Conservation (phyloP, 2,329 filamentous ascomycete species). For the Trichoderma aggressivum region DNA sequence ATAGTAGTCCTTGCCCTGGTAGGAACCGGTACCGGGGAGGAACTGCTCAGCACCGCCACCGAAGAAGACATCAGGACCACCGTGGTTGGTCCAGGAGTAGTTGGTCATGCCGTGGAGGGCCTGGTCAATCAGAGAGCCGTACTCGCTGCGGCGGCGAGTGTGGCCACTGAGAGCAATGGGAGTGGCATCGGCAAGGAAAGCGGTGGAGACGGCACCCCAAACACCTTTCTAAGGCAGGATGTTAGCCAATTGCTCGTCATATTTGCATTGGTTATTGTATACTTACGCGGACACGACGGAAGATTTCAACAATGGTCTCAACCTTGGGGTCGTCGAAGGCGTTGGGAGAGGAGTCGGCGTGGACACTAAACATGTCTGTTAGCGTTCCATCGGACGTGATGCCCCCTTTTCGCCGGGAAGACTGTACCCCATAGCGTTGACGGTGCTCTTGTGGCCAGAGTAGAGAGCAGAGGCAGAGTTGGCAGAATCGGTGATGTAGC, state of each 20-base stretch:
- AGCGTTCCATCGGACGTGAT: neutral
- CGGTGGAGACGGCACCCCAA: slow-evolving; percentile 72
- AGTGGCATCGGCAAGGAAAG: slow-evolving; percentile 77
- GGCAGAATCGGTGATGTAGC: slow-evolving; percentile 81
- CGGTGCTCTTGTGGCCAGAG: slow-evolving; percentile 77
- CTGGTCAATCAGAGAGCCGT: slow-evolving; percentile 71
- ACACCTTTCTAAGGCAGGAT: slow-evolving; percentile 41
- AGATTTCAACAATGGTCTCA: slow-evolving; percentile 76
- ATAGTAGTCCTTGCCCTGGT: slow-evolving; percentile 74
- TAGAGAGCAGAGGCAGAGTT: slow-evolving; percentile 82
- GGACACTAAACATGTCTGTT: slow-evolving; percentile 46
- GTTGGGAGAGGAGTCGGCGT: slow-evolving; percentile 71
- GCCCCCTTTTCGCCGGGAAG: too few species aligned
- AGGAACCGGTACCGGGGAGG: slow-evolving; percentile 61
- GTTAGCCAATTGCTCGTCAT: slow-evolving; percentile 16
- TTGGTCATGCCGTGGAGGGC: slow-evolving; percentile 73
- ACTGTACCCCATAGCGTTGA: slow-evolving; percentile 69
- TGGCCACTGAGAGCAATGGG: slow-evolving; percentile 73
- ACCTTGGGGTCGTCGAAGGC: slow-evolving; percentile 82
- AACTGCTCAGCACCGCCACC: slow-evolving; percentile 83
- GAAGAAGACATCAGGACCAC: slow-evolving; percentile 76
- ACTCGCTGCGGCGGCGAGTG: slow-evolving; percentile 65
- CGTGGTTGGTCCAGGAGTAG: slow-evolving; percentile 74
- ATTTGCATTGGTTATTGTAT: slow-evolving; percentile 17
- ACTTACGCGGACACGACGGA: slow-evolving; percentile 64